Evolutionary conservation across 306 rosid genomes (phyloP).

Genomic region (Vigna reflexopilosa): DNA sequence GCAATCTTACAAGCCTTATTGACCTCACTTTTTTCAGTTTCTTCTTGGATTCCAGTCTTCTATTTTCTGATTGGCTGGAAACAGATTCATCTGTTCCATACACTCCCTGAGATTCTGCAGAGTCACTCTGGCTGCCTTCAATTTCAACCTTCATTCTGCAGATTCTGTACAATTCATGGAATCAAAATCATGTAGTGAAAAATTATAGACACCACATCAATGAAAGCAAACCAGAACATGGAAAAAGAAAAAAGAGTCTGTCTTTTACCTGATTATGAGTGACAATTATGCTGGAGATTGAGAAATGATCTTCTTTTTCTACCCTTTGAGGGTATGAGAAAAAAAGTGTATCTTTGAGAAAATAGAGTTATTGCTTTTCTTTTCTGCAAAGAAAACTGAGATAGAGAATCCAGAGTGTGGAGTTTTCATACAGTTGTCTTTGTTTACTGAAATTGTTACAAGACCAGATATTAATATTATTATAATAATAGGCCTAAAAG

Average conservation of each 20-base stretch:
- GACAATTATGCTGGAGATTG: slow-evolving; percentile 35
- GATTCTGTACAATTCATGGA: slow-evolving; percentile 24
- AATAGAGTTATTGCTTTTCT: not conserved
- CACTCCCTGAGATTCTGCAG: slow-evolving; percentile 44
- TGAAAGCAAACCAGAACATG: slow-evolving; percentile 11
- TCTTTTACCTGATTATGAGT: slow-evolving; percentile 32
- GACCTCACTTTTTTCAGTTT: slow-evolving; percentile 66
- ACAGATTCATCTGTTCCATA: slow-evolving; percentile 43
- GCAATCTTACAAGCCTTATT: slow-evolving; percentile 61
- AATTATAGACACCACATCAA: not conserved
- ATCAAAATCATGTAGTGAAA: not conserved
- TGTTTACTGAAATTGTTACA: not conserved
- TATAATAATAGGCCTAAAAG: not conserved
- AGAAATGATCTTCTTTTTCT: not conserved
- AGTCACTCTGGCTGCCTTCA: slow-evolving; percentile 25
- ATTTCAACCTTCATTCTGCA: slow-evolving; percentile 43
- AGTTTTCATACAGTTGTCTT: slow-evolving; percentile 22
- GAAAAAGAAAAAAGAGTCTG: not conserved
- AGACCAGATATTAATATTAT: not conserved
- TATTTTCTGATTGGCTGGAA: slow-evolving; percentile 36
- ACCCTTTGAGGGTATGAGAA: not conserved
- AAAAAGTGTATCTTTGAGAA: not conserved
- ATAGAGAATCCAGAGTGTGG: slow-evolving; percentile 30
- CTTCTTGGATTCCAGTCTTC: slow-evolving; percentile 53
- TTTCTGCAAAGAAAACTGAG: slow-evolving; percentile 15